Conservation (phyloP, 2,329 filamentous ascomycete genomes). For the Talaromyces sp. region DNA sequence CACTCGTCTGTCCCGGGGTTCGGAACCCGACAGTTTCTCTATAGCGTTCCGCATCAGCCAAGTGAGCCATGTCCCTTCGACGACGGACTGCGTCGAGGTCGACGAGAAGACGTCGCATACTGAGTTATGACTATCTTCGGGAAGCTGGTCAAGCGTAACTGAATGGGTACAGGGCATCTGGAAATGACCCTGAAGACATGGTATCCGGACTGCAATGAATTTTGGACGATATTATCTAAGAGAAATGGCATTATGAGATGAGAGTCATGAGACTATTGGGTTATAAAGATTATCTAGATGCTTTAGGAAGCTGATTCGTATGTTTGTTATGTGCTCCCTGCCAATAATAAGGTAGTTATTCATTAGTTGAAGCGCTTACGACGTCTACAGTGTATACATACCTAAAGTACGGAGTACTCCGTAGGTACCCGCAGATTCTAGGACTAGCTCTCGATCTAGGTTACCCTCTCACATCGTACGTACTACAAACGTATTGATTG, state of each 20-base stretch:
- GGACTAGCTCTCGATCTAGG: background rate
- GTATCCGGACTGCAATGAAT: background rate
- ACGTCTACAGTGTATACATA: no score
- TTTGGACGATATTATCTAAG: background rate
- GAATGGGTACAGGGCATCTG: background rate
- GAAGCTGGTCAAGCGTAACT: background rate
- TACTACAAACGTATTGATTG: background rate
- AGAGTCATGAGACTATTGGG: no score
- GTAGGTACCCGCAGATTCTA: background rate
- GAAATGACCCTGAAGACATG: background rate
- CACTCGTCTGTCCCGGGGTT: background rate
- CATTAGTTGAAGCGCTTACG: no score
- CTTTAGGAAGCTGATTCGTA: no score
- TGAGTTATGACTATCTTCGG: background rate
- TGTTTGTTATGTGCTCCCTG: background rate
- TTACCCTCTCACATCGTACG: background rate
- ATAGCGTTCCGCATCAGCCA: background rate
- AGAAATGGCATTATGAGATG: background rate
- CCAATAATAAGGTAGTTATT: background rate
- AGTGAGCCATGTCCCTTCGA: background rate
- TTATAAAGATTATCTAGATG: background rate
- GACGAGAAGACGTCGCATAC: background rate
- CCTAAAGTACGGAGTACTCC: no score
- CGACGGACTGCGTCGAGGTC: background rate
- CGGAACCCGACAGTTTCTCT: background rate